phyloP scores from a whole-genome alignment of 495 filamentous ascomycete genomes.

The Corynascus novoguineensis region DNA sequence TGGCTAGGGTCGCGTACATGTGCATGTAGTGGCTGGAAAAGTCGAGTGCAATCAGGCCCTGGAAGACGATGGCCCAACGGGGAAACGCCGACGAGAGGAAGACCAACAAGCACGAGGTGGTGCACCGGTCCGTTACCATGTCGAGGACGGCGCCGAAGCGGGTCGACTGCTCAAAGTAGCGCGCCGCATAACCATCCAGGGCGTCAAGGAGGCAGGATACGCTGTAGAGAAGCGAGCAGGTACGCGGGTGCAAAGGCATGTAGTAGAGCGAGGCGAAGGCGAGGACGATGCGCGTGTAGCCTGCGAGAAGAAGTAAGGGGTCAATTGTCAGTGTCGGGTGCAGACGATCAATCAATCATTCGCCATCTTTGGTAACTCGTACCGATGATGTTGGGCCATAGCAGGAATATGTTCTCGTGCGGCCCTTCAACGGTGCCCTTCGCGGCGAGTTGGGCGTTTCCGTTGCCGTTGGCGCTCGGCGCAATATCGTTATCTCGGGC shows the following conservation, averaged over 20 bases:
- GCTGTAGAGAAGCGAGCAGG: constrained; percentile 85
- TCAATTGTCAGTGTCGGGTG: not conserved
- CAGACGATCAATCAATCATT: not conserved
- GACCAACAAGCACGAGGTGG: constrained; percentile 86
- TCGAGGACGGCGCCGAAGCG: constrained; percentile 93
- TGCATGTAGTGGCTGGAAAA: constrained; percentile 97
- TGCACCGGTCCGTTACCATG: constrained; percentile 91
- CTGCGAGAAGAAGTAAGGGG: constrained; percentile 37
- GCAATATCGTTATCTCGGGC: constrained; percentile 8
- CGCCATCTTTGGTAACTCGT: constrained; percentile 26
- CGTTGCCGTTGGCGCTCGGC: constrained; percentile 29
- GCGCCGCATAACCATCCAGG: constrained; percentile 85
- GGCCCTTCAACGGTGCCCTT: constrained; percentile 19
- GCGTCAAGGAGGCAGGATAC: constrained; percentile 92
- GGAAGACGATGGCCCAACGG: constrained; percentile 87
- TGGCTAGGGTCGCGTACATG: constrained; percentile 87
- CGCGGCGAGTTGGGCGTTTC: constrained; percentile 13
- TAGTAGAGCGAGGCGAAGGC: constrained; percentile 92
- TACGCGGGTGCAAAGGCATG: constrained; percentile 95
- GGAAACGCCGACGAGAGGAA: constrained; percentile 91
- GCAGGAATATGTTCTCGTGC: constrained; percentile 89
- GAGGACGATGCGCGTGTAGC: constrained; percentile 83
- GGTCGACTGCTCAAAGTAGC: constrained; percentile 82
- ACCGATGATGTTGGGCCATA: constrained; percentile 93
- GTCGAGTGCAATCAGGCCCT: constrained; percentile 84